Base-by-base conservation (phyloP, 2,329 filamentous ascomycete species). In the Fusarium verrucosum region DNA sequence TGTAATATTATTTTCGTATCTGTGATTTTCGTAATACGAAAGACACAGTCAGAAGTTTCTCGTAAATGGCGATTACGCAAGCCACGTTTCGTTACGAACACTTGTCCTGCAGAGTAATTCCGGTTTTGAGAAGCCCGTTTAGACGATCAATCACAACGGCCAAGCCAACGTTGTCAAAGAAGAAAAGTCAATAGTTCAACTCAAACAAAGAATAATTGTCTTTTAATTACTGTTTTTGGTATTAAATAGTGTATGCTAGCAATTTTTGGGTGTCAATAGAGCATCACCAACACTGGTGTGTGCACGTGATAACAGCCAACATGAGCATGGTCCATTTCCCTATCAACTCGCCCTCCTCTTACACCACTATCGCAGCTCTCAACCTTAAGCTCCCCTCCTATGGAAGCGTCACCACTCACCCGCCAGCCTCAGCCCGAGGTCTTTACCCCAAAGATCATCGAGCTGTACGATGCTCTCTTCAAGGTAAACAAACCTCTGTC, bases 401-500 rank as follows among this genome's bases (percentile, higher is more conserved):
- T 96, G 92, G 92, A 96, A 82, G 85, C 89, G 71, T 98, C 94
- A 75, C 95, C 95, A 66, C 86, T 99, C 75, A 97, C 94, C 55
- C 93, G 96, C 79, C 93, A 97, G 83, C 87, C 88, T 78, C 87
- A 92, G 72, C 95, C 94, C 51, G 91, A 96, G 77, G 87, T 90
- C 36, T 97, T 99, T 76, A 91, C 96, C 79, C 94, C 92, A 51
- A 99, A 99, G 81, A 92, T 99, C 69, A 90, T 96, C 60, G 85
- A 91, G 76, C 87, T 98, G 47, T 99, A 99, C 79, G 87, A 94
- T 72, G 85, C 87, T 66, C 82, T 98, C 19, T 94, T 98, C 82
- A 87, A 88, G 85, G 87, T 89, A 38, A 33, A 22, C 10, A 6
- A n/a, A n/a, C 17, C 22, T 17, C 11, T 37, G 9, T n/a, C n/a